phyloP scores from a whole-genome alignment of 2,329 filamentous ascomycete genomes.

The Zasmidium citrigriseum region DNA sequence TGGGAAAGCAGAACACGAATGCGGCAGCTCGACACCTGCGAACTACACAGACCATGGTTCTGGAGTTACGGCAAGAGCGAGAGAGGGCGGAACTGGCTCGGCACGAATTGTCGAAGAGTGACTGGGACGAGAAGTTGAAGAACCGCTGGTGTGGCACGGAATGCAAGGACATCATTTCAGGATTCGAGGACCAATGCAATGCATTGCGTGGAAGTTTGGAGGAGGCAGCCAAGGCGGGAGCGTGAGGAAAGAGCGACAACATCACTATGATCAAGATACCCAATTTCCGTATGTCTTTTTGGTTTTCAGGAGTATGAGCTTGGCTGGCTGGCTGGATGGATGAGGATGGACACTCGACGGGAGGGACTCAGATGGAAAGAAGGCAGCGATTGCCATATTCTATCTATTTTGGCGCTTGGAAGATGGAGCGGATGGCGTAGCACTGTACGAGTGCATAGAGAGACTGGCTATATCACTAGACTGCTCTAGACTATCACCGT shows the following conservation, averaged over 20 bases:
- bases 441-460: too few relatives aligned
- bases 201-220: conserved; percentile 62
- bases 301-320: not conserved
- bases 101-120: conserved; percentile 75
- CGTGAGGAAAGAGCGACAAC: not conserved
- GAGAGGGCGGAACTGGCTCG: conserved; percentile 81
- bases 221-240: conserved; percentile 2
- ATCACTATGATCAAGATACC: not conserved
- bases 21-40: conserved; percentile 78
- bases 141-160: conserved; percentile 79
- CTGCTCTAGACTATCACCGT: too few relatives aligned
- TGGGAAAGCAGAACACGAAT: conserved; percentile 85
- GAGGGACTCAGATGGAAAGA: too few relatives aligned
- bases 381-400: too few relatives aligned
- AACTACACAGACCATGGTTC: conserved; percentile 80
- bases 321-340: not conserved
- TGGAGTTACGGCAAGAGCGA: conserved; percentile 80
- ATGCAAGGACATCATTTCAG: conserved; percentile 84
- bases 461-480: too few relatives aligned
- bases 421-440: too few relatives aligned
- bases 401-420: too few relatives aligned
- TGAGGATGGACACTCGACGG: not conserved
- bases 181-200: conserved; percentile 89
- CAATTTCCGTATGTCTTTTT: not conserved
- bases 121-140: conserved; percentile 75